These are phyloP conservation scores for Ligustrum vulgare DNA, from an alignment of 257 asterid genomes.

Conservation along the genomic window DNA sequence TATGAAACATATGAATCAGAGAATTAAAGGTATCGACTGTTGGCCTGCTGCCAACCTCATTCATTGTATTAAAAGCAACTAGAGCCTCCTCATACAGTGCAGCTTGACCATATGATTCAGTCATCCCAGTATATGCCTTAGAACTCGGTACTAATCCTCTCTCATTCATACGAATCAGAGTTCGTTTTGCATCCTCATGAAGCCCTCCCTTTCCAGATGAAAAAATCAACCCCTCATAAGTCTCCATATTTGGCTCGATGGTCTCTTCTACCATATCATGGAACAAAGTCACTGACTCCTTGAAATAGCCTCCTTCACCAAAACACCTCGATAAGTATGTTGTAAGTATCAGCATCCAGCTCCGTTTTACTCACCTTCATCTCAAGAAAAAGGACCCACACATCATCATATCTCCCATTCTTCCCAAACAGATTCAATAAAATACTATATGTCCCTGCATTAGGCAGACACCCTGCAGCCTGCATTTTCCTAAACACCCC, in stretches of 20 bases:
- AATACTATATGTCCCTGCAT: conserved; percentile 80
- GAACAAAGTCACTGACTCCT: conserved; percentile 96
- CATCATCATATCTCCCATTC: conserved; percentile 85
- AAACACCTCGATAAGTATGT: conserved; percentile 87
- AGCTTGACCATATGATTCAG: conserved; percentile 93
- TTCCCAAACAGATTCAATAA: conserved; percentile 82
- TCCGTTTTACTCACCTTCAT: conserved; percentile 92
- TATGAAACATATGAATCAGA: conserved; percentile 73
- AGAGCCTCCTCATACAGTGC: conserved; percentile 89
- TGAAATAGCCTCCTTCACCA: conserved; percentile 98
- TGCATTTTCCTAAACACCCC: conserved; percentile 95
- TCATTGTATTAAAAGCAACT: conserved; percentile 94
- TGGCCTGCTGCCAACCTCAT: conserved; percentile 80
- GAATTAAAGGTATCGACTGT: conserved; percentile 74
- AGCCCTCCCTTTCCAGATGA: conserved; percentile 98
- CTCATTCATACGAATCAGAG: conserved; percentile 73
- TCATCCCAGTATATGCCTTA: conserved; percentile 70
- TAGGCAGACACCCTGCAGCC: conserved; percentile 81
- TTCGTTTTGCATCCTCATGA: conserved; percentile 69
- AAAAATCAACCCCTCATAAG: conserved; percentile 83
- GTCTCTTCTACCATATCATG: conserved; percentile 93
- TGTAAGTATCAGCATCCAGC: conserved; percentile 83
- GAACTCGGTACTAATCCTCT: conserved; percentile 81
- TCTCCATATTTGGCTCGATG: conserved; percentile 96
- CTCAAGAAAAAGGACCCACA: conserved; percentile 88